Conservation (phyloP, 2,329 filamentous ascomycete species). For the Aspergillus sp. region DNA sequence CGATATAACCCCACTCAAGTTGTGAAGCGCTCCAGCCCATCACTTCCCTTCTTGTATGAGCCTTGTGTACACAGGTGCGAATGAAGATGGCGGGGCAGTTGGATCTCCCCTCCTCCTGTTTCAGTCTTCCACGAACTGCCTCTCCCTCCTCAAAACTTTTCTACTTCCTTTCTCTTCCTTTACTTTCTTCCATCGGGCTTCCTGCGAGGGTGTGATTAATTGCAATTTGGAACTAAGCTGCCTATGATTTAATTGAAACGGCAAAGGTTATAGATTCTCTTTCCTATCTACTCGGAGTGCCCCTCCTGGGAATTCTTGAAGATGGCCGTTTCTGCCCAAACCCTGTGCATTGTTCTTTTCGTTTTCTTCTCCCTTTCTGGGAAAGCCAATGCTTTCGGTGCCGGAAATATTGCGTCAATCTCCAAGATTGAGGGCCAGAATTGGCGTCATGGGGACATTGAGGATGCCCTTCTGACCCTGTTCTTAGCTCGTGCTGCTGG, state of each 20-base stretch:
- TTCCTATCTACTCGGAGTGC: not conserved
- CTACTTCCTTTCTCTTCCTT: not conserved
- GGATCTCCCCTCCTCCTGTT: slow-evolving; percentile 3
- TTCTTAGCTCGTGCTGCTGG: slow-evolving; percentile 63
- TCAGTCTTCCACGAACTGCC: not conserved
- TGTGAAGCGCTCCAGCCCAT: not conserved
- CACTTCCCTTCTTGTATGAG: not conserved
- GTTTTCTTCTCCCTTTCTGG: slow-evolving; percentile 63
- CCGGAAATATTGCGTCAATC: slow-evolving; percentile 81
- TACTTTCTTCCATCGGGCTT: not conserved
- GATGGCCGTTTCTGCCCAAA: slow-evolving; percentile 23
- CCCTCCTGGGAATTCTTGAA: not conserved
- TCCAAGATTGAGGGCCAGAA: slow-evolving; percentile 82
- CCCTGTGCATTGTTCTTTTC: slow-evolving; percentile 46
- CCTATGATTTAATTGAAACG: not conserved
- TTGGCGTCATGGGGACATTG: slow-evolving; percentile 89
- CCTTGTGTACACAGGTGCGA: not conserved
- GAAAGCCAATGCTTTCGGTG: slow-evolving; percentile 76
- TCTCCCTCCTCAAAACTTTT: not conserved
- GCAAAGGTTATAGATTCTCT: not conserved
- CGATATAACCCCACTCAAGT: not conserved
- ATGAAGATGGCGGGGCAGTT: slow-evolving; percentile 9
- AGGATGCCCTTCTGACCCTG: slow-evolving; percentile 80
- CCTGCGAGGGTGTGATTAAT: not conserved
- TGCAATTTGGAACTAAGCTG: not conserved